Percentiles rank a stretch among this genome's conserved stretches.
phyloP scores from a whole-genome alignment of 306 rosid species.

The Vigna nakashimae region DNA sequence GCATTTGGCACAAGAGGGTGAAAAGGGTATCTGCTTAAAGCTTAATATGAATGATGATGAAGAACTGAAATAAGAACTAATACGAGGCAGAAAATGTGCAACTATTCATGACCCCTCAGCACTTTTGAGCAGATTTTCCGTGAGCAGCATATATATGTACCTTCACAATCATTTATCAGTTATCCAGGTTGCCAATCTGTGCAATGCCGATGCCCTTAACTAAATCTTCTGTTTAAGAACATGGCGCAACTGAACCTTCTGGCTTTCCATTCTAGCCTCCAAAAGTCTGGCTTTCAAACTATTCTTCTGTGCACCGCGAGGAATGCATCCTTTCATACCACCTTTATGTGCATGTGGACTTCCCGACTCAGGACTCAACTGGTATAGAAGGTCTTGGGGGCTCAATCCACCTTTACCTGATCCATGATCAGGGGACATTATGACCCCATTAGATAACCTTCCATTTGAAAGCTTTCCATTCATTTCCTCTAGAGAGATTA shows the following conservation, averaged over 20 bases:
- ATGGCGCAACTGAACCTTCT: slow-evolving; percentile 86
- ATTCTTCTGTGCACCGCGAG: slow-evolving; percentile 67
- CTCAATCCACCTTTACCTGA: slow-evolving; percentile 68
- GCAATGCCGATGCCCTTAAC: slow-evolving; percentile 41
- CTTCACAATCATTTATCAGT: slow-evolving; percentile 32
- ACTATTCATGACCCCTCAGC: slow-evolving; percentile 50
- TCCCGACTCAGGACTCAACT: slow-evolving; percentile 71
- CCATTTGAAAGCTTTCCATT: slow-evolving; percentile 79
- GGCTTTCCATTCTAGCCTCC: slow-evolving; percentile 93
- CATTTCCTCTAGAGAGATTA: slow-evolving; percentile 72
- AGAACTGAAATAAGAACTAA: slow-evolving; percentile 42
- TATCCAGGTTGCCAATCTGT: slow-evolving; percentile 36
- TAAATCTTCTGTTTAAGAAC: slow-evolving; percentile 91
- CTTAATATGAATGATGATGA: slow-evolving; percentile 33
- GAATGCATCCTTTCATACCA: slow-evolving; percentile 86
- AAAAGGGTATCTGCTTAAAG: slow-evolving; percentile 41
- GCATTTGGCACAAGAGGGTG: slow-evolving; percentile 31
- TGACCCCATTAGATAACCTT: slow-evolving; percentile 64
- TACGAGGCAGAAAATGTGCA: slow-evolving; percentile 39
- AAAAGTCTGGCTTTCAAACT: slow-evolving; percentile 89
- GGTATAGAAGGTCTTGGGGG: slow-evolving; percentile 72
- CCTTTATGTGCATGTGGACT: slow-evolving; percentile 64
- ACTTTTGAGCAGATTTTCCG: slow-evolving; percentile 48
- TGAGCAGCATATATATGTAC: slow-evolving; percentile 37
- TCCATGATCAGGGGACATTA: slow-evolving; percentile 69